These are phyloP conservation scores for Podila epigama DNA, from an alignment of 192 early-diverging fungal genomes.

Conservation along the genomic window DNA sequence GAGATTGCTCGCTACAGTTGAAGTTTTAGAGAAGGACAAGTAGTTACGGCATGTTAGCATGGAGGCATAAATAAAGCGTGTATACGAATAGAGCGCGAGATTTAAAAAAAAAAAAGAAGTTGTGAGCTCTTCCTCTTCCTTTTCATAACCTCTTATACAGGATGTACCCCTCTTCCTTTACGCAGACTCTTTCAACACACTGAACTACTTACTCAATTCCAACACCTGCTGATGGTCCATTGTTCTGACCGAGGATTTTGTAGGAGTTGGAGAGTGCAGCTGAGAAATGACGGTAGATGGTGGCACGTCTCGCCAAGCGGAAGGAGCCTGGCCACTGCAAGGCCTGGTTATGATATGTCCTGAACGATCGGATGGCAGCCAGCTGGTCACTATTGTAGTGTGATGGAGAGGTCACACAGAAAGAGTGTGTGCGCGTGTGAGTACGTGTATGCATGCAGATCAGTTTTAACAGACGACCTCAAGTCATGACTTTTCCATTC, in stretches of 20 bases:
- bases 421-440: neutral
- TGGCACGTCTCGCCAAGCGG: conserved; percentile 16
- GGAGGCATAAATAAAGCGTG: too few relatives aligned
- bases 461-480: too few relatives aligned
- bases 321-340: conserved; percentile 13
- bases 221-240: neutral
- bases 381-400: conserved; percentile 13
- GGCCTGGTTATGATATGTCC: conserved; percentile 18
- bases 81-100: too few relatives aligned
- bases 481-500: too few relatives aligned
- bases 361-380: conserved; percentile 19
- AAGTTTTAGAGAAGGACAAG: neutral
- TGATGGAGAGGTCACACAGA: neutral
- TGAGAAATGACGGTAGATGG: conserved; percentile 25
- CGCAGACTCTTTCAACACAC: neutral
- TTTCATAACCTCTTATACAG: too few relatives aligned
- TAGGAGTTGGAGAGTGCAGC: conserved; percentile 18
- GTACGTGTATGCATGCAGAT: too few relatives aligned
- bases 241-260: conserved; percentile 2
- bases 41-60: too few relatives aligned
- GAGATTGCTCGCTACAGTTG: conserved; percentile 27
- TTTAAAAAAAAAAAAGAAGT: too few relatives aligned
- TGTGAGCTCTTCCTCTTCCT: too few relatives aligned
- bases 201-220: conserved; percentile 1
- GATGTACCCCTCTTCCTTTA: neutral